These are phyloP conservation scores for Linum usitatissimum DNA, from an alignment of 345 rosid species.

Conservation along the genomic window DNA sequence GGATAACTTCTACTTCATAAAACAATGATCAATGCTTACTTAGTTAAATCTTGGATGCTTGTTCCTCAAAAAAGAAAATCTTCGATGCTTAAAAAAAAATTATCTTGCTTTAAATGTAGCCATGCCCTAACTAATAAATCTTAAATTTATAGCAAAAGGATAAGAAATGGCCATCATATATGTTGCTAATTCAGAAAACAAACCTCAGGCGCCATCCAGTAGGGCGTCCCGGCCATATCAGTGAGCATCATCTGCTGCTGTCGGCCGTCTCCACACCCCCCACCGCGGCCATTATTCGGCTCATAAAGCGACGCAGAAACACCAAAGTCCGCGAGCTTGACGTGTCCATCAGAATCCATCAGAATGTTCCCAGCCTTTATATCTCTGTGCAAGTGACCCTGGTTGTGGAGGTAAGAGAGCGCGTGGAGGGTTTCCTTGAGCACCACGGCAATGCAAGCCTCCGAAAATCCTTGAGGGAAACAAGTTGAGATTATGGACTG, in stretches of 20 bases:
- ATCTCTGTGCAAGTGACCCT: conserved; percentile 72
- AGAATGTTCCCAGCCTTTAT: conserved; percentile 77
- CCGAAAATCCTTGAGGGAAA: conserved; percentile 56
- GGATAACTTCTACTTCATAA: no score
- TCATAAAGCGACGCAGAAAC: conserved; percentile 79
- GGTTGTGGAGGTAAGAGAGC: conserved; percentile 59
- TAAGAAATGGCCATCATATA: no score
- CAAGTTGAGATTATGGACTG: conserved; percentile 63
- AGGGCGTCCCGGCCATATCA: conserved; percentile 72
- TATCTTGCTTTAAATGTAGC: no score
- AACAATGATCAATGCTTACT: no score
- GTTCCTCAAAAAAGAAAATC: no score
- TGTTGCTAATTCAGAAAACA: no score
- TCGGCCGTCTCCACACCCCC: conserved; percentile 7
- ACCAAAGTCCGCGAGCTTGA: conserved; percentile 82
- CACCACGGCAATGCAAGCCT: conserved; percentile 60
- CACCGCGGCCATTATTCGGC: conserved; percentile 16
- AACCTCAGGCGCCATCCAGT: conserved; percentile 93
- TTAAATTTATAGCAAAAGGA: no score
- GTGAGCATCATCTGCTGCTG: conserved; percentile 42
- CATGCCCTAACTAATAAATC: no score
- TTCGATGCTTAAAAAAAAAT: no score
- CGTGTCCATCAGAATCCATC: conserved; percentile 48
- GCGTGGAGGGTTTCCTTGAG: conserved; percentile 64
- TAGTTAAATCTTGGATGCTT: no score